phyloP scores from a whole-genome alignment of 805 yeast species.

The Cyberlindnera mrakii region DNA sequence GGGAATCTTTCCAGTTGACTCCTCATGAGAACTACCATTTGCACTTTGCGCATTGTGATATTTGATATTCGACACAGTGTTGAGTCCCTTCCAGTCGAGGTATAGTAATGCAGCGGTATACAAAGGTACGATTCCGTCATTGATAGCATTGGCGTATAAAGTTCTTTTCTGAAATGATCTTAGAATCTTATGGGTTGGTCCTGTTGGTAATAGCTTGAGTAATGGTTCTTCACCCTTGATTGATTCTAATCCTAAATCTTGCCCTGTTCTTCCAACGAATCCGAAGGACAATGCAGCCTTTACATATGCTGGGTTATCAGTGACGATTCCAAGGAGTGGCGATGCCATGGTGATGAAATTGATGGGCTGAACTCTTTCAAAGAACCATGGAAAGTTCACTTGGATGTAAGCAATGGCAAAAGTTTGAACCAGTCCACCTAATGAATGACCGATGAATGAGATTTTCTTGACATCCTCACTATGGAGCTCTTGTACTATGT shows the following conservation, averaged over 20 bases:
- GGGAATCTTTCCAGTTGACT: constrained; percentile 13
- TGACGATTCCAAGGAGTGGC: constrained; percentile 69
- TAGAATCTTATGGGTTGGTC: constrained; percentile 56
- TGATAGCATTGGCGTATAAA: constrained; percentile 65
- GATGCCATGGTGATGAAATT: constrained; percentile 72
- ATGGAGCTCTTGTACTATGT: constrained; percentile 43
- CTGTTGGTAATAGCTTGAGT: constrained; percentile 56
- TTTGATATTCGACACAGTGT: constrained; percentile 9
- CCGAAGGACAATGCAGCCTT: constrained; percentile 67
- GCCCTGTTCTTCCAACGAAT: constrained; percentile 75
- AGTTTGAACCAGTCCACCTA: constrained; percentile 75
- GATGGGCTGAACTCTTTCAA: constrained; percentile 50
- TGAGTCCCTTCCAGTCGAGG: constrained; percentile 41
- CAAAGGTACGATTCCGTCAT: constrained; percentile 80
- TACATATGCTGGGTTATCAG: constrained; percentile 72
- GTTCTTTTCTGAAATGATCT: constrained; percentile 58
- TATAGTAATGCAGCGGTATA: constrained; percentile 66
- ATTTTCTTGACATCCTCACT: constrained; percentile 42
- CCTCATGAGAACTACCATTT: neutral
- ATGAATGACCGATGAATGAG: constrained; percentile 73
- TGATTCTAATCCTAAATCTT: constrained; percentile 58
- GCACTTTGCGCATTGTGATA: neutral
- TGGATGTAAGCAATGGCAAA: constrained; percentile 71
- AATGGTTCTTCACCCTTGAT: constrained; percentile 45
- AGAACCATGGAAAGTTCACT: constrained; percentile 64